Conservation (phyloP, 345 rosid genomes). For the Citrus sinensis region DNA sequence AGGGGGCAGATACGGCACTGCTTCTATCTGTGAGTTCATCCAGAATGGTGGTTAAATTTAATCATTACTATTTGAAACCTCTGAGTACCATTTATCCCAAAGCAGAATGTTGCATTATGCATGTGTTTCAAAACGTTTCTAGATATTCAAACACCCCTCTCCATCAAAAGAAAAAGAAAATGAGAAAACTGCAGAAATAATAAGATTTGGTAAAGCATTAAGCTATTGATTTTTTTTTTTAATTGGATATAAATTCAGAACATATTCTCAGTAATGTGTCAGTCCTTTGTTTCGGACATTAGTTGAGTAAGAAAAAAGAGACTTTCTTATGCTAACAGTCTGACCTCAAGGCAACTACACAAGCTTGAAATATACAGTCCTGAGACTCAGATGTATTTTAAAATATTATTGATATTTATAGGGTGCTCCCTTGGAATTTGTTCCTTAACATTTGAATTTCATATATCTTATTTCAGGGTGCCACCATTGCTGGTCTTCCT, state of each 20-base stretch:
- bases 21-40: slow-evolving; percentile 44
- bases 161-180: background rate
- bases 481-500: slow-evolving; percentile 31
- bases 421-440: background rate
- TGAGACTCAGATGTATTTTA: background rate
- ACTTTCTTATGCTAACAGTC: background rate
- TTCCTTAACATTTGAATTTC: background rate
- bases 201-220: background rate
- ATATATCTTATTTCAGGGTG: slow-evolving; percentile 23
- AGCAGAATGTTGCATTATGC: background rate
- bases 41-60: background rate
- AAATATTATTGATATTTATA: background rate
- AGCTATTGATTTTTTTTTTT: background rate
- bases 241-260: background rate
- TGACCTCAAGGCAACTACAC: background rate
- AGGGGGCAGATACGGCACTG: slow-evolving; percentile 48
- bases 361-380: background rate
- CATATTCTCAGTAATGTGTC: background rate
- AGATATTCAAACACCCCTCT: background rate
- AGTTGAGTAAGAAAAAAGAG: background rate
- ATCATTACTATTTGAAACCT: background rate
- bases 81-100: background rate
- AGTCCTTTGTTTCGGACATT: background rate
- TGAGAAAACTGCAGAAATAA: background rate
- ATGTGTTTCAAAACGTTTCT: background rate